Evolutionary conservation across 768 basidiomycete species (phyloP).

Genomic region (Trichaptum fuscoviolaceum): DNA sequence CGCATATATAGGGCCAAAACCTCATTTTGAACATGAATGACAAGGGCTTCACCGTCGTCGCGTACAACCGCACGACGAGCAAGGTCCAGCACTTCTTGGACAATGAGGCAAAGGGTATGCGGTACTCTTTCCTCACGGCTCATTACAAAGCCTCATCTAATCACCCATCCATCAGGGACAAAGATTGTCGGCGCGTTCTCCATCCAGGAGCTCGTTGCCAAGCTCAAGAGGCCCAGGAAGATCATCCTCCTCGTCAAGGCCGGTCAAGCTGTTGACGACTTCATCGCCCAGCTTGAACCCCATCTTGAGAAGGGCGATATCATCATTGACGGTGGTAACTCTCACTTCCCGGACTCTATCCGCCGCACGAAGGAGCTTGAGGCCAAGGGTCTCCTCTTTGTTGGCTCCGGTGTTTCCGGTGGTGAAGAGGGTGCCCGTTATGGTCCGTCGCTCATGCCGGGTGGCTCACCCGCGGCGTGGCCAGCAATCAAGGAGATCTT

Average conservation of each 20-base stretch:
- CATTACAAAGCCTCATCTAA: slow-evolving; percentile 2
- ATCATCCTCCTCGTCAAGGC: slow-evolving; percentile 99
- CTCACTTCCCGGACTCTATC: slow-evolving; percentile 97
- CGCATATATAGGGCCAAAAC: slow-evolving; percentile 74
- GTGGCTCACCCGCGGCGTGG: slow-evolving; percentile 93
- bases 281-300: slow-evolving; percentile 86
- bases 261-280: slow-evolving; percentile 91
- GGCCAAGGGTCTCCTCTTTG: slow-evolving; percentile 90
- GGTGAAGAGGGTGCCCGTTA: slow-evolving; percentile 98
- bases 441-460: slow-evolving; percentile 99
- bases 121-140: slow-evolving; percentile 22
- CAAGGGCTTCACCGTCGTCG: slow-evolving; percentile 96
- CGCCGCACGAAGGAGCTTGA: slow-evolving; percentile 93
- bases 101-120: slow-evolving; percentile 94
- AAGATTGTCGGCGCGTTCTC: slow-evolving; percentile 94
- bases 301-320: slow-evolving; percentile 94
- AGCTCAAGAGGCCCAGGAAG: slow-evolving; percentile 94
- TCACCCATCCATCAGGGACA: slow-evolving; percentile 54
- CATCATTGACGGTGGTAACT: slow-evolving; percentile 99
- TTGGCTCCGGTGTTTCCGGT: slow-evolving; percentile 98
- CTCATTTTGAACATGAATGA: slow-evolving; percentile 99
- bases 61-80: slow-evolving; percentile 93
- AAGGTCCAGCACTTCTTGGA: slow-evolving; percentile 95
- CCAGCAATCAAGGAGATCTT: slow-evolving; percentile 97
- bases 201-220: slow-evolving; percentile 81